Percentiles rank a stretch among this genome's conserved stretches.
phyloP scores from a whole-genome alignment of 768 basidiomycete species.

The Boletus rubescentipes region DNA sequence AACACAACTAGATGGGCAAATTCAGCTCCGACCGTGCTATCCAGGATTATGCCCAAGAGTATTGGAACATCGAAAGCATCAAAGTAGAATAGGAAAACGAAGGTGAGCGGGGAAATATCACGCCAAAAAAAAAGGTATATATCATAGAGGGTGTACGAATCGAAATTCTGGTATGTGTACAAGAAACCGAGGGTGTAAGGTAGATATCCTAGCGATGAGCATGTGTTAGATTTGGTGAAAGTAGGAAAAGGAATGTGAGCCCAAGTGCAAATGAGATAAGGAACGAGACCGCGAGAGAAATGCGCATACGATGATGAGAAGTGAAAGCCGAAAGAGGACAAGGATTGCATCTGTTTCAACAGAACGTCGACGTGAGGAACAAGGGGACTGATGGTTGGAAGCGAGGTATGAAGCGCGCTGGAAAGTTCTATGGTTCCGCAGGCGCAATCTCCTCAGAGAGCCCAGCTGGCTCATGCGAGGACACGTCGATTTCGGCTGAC shows the following conservation, averaged over 20 bases:
- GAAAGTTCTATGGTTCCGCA: background rate
- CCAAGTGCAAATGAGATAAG: background rate
- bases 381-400: background rate
- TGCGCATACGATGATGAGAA: background rate
- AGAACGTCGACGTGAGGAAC: background rate
- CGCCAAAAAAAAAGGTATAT: background rate
- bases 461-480: background rate
- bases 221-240: constrained; percentile 12
- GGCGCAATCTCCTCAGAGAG: background rate
- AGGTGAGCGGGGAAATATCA: background rate
- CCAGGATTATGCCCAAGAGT: constrained; percentile 86
- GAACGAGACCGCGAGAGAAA: constrained; percentile 1
- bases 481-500: background rate
- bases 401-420: background rate
- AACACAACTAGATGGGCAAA: constrained; percentile 76
- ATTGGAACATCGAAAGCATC: constrained; percentile 70
- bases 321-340: background rate
- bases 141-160: constrained; percentile 11
- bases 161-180: constrained; percentile 9
- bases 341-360: background rate
- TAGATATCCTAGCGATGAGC: constrained; percentile 12
- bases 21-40: constrained; percentile 96
- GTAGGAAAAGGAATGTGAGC: constrained; percentile 10
- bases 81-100: constrained; percentile 26
- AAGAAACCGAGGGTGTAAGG: constrained; percentile 10